These are phyloP conservation scores for Rhodotorula kratochvilovae DNA, from an alignment of 768 basidiomycete species.

Conservation along the genomic window DNA sequence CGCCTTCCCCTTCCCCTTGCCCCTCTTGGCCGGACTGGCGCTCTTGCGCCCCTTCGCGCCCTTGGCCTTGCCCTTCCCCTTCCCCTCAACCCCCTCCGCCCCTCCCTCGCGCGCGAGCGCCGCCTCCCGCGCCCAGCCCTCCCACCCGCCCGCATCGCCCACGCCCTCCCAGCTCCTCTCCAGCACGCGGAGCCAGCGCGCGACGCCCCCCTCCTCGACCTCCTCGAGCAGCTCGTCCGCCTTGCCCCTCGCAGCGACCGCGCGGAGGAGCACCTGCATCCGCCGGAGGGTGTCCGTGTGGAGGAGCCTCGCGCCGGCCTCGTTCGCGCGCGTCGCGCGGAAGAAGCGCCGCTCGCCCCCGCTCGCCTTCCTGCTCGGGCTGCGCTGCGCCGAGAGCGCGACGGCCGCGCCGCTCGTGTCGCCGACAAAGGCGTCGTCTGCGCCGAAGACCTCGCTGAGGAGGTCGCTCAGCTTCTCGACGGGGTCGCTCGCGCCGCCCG, in stretches of 20 bases:
- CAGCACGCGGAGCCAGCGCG: constrained; percentile 67
- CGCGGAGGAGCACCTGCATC: constrained; percentile 62
- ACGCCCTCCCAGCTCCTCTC: constrained; percentile 72
- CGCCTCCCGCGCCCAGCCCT: constrained; percentile 58
- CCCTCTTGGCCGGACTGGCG: constrained; percentile 43
- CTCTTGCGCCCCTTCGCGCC: constrained; percentile 9
- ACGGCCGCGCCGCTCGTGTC: constrained; percentile 43
- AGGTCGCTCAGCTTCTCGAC: constrained; percentile 55
- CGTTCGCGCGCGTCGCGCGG: constrained; percentile 55
- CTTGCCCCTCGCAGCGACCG: constrained; percentile 40
- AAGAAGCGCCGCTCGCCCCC: constrained; percentile 58
- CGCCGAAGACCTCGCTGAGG: constrained; percentile 78
- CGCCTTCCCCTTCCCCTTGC: constrained; percentile 3
- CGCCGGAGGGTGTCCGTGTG: constrained; percentile 61
- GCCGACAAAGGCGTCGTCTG: constrained; percentile 61
- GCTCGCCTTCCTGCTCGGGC: constrained; percentile 9
- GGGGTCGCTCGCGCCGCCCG: constrained; percentile 1
- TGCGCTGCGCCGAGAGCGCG: constrained; percentile 51
- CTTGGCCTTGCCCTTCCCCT: constrained; percentile 4
- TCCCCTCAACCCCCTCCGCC: neutral
- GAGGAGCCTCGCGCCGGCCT: constrained; percentile 55
- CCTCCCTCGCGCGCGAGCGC: constrained; percentile 3
- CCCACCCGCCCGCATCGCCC: constrained; percentile 56
- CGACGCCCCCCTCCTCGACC: constrained; percentile 61
- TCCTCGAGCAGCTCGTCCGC: constrained; percentile 54